Conservation (phyloP, 106 monocot genomes). For the Hemerocallis citrina region DNA sequence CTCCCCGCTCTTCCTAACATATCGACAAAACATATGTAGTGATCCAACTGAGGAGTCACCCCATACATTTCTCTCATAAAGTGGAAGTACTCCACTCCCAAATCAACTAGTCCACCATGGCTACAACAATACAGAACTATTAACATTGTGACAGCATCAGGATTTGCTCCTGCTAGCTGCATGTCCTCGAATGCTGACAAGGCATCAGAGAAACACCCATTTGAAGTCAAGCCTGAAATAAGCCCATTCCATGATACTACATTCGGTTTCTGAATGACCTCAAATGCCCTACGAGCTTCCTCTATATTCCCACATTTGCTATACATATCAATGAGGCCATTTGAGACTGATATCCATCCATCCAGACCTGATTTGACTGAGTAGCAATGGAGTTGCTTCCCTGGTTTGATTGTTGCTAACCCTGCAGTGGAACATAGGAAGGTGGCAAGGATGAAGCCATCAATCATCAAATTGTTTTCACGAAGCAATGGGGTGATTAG, state of each 20-base stretch:
- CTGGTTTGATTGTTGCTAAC: conserved; percentile 27
- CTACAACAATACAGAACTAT: conserved; percentile 71
- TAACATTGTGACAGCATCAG: conserved; percentile 62
- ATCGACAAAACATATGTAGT: conserved; percentile 74
- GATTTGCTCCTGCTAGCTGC: conserved; percentile 32
- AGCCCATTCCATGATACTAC: conserved; percentile 84
- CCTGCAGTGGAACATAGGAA: conserved; percentile 70
- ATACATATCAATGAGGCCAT: conserved; percentile 82
- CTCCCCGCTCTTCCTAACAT: conserved; percentile 73
- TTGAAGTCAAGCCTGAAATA: conserved; percentile 56
- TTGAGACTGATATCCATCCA: conserved; percentile 45
- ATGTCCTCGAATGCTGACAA: conserved; percentile 76
- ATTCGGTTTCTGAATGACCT: conserved; percentile 44
- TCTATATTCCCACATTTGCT: conserved; percentile 57
- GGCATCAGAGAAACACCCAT: conserved; percentile 39
- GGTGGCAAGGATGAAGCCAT: conserved; percentile 49
- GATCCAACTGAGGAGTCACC: conserved; percentile 37
- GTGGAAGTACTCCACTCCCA: conserved; percentile 69
- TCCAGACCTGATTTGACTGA: conserved; percentile 49
- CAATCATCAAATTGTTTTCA: conserved; percentile 37
- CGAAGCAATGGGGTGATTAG: conserved; percentile 45
- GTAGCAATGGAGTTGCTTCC: conserved; percentile 66
- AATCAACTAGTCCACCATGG: conserved; percentile 51
- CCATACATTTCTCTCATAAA: conserved; percentile 43
- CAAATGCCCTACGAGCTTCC: conserved; percentile 44